phyloP scores from a whole-genome alignment of 805 yeast genomes.

The Naumovozyma castellii region DNA sequence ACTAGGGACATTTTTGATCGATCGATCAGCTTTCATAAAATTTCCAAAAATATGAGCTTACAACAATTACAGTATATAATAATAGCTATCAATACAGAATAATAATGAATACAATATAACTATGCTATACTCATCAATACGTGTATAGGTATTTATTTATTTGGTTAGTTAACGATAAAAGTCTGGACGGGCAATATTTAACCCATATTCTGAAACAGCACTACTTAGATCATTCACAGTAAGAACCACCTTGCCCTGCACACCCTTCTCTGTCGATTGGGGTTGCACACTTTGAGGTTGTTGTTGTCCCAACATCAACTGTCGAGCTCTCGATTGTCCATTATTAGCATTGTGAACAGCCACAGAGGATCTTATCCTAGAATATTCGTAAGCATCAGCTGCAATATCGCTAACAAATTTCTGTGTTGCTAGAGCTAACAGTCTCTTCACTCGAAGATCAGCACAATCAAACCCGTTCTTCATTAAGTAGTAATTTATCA shows the following conservation, averaged over 20 bases:
- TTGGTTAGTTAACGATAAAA: slow-evolving; percentile 61
- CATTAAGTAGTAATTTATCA: slow-evolving; percentile 81
- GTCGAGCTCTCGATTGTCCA: slow-evolving; percentile 79
- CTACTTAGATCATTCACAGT: slow-evolving; percentile 90
- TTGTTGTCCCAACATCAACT: slow-evolving; percentile 56
- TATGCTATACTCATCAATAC: background rate
- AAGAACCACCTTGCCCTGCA: slow-evolving; percentile 66
- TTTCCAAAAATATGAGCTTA: too few species aligned
- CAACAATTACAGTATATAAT: too few species aligned
- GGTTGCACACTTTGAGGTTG: slow-evolving; percentile 34
- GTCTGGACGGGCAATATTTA: slow-evolving; percentile 85
- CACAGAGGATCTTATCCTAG: slow-evolving; percentile 80
- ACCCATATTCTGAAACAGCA: slow-evolving; percentile 87
- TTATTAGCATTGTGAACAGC: slow-evolving; percentile 79
- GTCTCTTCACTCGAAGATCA: slow-evolving; percentile 68
- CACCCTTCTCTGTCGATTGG: slow-evolving; percentile 34
- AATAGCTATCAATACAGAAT: too few species aligned
- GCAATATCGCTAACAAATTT: slow-evolving; percentile 91
- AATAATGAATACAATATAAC: too few species aligned
- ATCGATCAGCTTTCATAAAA: too few species aligned
- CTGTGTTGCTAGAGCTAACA: slow-evolving; percentile 90
- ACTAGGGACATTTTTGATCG: too few species aligned
- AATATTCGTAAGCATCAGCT: slow-evolving; percentile 91
- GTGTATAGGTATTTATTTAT: background rate
- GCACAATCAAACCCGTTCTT: slow-evolving; percentile 77